Conservation (phyloP, 257 asterid species). For the Nicotiana tabacum region DNA sequence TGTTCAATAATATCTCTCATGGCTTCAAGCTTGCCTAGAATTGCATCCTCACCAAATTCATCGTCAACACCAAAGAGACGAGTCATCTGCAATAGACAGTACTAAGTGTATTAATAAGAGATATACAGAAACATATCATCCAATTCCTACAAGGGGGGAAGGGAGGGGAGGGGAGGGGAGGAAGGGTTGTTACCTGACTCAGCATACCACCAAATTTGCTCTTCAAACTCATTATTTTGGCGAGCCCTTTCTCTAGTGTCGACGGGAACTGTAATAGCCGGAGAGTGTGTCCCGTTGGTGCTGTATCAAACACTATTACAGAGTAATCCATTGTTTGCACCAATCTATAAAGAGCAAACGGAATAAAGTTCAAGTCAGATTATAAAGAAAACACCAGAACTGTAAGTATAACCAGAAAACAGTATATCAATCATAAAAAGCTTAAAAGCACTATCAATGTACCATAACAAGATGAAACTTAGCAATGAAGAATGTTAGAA, state of each 20-base stretch:
- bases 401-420: background rate
- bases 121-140: background rate
- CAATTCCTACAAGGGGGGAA: background rate
- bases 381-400: background rate
- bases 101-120: no score
- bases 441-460: background rate
- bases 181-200: slow-evolving; percentile 51
- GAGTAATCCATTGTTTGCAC: slow-evolving; percentile 97
- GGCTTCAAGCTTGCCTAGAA: slow-evolving; percentile 87
- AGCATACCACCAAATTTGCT: slow-evolving; percentile 83
- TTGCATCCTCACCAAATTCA: slow-evolving; percentile 81
- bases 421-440: background rate
- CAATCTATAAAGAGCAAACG: slow-evolving; percentile 40
- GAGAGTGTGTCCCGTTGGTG: slow-evolving; percentile 98
- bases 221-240: slow-evolving; percentile 85
- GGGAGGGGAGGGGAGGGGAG: background rate
- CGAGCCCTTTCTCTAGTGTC: slow-evolving; percentile 86
- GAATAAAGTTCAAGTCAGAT: background rate
- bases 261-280: slow-evolving; percentile 94
- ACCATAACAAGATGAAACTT: background rate
- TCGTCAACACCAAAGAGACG: slow-evolving; percentile 70
- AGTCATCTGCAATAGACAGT: slow-evolving; percentile 58
- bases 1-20: slow-evolving; percentile 89
- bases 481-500: background rate
- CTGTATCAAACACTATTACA: slow-evolving; percentile 91